Percentiles rank a stretch among this genome's conserved stretches.
Conservation (phyloP, 2,329 filamentous ascomycete species). For the Phialophora verrucosa region DNA sequence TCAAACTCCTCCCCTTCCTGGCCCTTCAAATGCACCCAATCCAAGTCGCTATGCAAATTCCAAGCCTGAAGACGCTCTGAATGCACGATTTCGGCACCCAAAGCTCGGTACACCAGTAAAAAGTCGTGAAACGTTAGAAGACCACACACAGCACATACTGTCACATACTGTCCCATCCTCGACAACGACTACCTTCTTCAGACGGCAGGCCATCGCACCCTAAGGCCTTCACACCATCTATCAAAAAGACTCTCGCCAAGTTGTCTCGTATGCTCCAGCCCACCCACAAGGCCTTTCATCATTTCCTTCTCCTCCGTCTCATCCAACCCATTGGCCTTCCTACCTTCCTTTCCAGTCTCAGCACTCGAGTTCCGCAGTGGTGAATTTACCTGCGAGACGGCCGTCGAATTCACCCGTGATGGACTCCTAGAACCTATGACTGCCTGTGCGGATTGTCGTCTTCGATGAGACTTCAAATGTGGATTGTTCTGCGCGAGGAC, state of each 20-base stretch:
- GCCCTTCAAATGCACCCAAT: background rate
- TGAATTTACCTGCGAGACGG: conserved; percentile 39
- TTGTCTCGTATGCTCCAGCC: conserved; percentile 91
- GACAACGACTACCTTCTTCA: background rate
- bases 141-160: background rate
- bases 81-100: background rate
- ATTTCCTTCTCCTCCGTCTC: conserved; percentile 45
- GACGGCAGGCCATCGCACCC: conserved; percentile 64
- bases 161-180: background rate
- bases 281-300: conserved; percentile 63
- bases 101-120: background rate
- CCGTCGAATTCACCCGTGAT: background rate
- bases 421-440: conserved; percentile 33
- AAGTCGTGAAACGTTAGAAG: background rate
- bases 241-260: conserved; percentile 89
- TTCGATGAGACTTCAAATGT: conserved; percentile 78
- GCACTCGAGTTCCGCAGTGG: conserved; percentile 54
- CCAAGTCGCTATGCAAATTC: background rate
- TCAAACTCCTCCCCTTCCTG: background rate
- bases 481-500: conserved; percentile 82
- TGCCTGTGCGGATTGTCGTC: conserved; percentile 60
- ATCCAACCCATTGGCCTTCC: background rate
- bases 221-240: conserved; percentile 85
- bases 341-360: background rate
- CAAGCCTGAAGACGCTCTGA: background rate